Evolutionary conservation across 768 basidiomycete genomes (phyloP).

Genomic region (Mycena pura): DNA sequence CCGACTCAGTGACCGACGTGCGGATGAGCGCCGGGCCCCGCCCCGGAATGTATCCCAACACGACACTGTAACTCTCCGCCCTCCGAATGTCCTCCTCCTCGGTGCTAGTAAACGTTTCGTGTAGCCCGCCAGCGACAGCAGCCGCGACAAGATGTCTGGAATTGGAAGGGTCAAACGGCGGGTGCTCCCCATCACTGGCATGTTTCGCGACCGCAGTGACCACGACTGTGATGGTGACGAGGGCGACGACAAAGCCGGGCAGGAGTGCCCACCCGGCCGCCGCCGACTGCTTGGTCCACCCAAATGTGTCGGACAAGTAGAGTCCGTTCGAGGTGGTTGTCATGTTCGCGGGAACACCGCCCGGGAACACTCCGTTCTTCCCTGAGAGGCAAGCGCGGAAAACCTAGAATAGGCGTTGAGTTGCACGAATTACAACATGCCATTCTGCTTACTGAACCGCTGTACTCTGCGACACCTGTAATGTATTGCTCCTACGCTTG

Average conservation of each 20-base stretch:
- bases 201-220: not conserved
- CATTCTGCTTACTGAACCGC: not conserved
- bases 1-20: too few species aligned
- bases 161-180: not conserved
- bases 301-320: not conserved
- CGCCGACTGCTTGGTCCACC: not conserved
- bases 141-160: not conserved
- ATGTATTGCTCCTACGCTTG: not conserved
- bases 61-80: not conserved
- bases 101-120: not conserved
- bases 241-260: not conserved
- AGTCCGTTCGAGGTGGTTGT: not conserved
- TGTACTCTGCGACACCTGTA: not conserved
- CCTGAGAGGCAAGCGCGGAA: not conserved
- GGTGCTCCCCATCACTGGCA: not conserved
- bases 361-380: not conserved
- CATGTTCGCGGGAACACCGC: not conserved
- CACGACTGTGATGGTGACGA: not conserved
- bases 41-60: not conserved
- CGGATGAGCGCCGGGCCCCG: not conserved
- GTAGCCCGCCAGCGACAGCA: not conserved
- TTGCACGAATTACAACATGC: too few species aligned
- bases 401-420: not conserved
- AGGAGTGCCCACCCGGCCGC: not conserved
- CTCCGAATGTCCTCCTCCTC: not conserved